A percentile compares a stretch with the other conserved stretches of the same genome.
Conservation (phyloP, 257 asterid genomes). For the Solanum sitiens region DNA sequence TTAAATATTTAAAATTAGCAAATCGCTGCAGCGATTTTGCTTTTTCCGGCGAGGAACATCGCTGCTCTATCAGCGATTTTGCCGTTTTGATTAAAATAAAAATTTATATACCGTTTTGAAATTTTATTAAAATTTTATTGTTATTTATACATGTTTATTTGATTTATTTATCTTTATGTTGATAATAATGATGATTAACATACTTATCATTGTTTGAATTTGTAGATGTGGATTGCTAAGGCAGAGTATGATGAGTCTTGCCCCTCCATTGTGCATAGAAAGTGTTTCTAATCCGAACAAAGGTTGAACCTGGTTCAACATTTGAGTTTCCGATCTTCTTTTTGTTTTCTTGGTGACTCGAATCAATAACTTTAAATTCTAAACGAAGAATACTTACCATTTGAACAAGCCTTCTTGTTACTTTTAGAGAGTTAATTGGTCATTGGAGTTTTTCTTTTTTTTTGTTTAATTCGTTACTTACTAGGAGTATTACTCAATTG, state of each 20-base stretch:
- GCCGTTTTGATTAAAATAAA: too few species aligned
- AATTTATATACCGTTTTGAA: too few species aligned
- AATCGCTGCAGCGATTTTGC: too few species aligned
- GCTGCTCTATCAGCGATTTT: too few species aligned
- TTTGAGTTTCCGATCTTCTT: background rate
- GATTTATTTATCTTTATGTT: background rate
- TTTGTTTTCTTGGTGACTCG: background rate
- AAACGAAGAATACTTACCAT: background rate
- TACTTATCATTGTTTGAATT: background rate
- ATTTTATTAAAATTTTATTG: too few species aligned
- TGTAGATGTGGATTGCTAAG: background rate
- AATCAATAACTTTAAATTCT: background rate
- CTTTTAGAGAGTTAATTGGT: background rate
- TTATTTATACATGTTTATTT: background rate
- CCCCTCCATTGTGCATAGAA: constrained; percentile 1
- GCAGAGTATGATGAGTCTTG: background rate
- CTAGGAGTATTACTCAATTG: background rate
- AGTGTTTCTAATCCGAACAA: background rate
- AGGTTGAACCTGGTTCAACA: background rate
- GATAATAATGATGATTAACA: background rate
- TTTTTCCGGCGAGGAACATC: too few species aligned
- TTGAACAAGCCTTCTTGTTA: background rate
- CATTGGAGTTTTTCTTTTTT: background rate
- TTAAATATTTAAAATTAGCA: too few species aligned
- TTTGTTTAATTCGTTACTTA: background rate